Conservation (phyloP, 2,329 filamentous ascomycete genomes). For the Cordyceps pruinosa region DNA sequence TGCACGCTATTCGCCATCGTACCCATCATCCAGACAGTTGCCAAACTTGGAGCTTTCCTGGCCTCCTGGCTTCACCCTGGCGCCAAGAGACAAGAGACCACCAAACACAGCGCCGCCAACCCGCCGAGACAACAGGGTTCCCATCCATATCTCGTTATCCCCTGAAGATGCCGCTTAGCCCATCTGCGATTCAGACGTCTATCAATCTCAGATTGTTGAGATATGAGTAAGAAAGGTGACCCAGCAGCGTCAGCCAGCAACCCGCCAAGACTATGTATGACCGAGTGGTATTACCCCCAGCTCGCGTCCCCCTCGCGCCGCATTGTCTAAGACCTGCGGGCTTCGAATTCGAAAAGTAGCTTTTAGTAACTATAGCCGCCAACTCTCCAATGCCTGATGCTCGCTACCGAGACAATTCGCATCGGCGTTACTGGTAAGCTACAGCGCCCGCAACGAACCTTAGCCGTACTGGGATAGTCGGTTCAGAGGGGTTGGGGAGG, state of each 20-base stretch:
- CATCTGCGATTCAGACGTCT: constrained; percentile 1
- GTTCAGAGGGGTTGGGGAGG: neutral
- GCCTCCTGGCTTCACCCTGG: neutral
- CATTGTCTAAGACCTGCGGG: neutral
- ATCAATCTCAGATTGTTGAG: constrained; percentile 5
- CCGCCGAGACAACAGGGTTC: neutral
- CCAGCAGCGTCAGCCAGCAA: constrained; percentile 3
- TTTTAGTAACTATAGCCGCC: neutral
- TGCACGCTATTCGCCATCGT: neutral
- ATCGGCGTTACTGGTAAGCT: neutral
- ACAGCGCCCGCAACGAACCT: neutral
- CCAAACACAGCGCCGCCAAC: neutral
- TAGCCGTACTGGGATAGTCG: neutral
- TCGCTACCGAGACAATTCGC: neutral
- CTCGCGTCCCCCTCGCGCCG: neutral
- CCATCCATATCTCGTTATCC: neutral
- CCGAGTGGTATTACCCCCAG: neutral
- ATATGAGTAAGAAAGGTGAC: constrained; percentile 11
- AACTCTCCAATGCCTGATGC: neutral
- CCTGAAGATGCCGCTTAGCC: neutral
- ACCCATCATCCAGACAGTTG: neutral
- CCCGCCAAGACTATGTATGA: constrained; percentile 8
- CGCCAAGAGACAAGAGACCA: neutral
- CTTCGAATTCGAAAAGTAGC: neutral
- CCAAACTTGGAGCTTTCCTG: neutral